These are phyloP conservation scores for Castanopsis chinensis DNA, from an alignment of 306 rosid species.

Conservation along the genomic window DNA sequence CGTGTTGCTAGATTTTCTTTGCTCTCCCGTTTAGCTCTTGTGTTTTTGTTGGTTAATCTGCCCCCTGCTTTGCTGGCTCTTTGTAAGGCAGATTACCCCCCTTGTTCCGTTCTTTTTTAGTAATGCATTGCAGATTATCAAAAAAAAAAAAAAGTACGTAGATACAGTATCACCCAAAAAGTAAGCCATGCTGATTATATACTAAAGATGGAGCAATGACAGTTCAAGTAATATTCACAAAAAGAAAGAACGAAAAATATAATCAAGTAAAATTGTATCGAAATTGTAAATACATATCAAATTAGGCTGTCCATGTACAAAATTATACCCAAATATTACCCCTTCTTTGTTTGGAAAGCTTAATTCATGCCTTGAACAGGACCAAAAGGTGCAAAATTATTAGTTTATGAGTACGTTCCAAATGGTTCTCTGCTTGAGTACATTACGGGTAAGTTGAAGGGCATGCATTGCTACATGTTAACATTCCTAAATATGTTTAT, in stretches of 20 bases:
- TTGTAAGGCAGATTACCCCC: too few species aligned
- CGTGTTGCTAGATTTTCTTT: too few species aligned
- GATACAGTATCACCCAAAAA: not conserved
- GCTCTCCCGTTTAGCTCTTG: too few species aligned
- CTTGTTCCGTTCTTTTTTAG: too few species aligned
- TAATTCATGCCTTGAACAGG: constrained; percentile 37
- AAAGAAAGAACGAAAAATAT: not conserved
- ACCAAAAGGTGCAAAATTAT: constrained; percentile 43
- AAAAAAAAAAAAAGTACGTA: constrained; percentile 32
- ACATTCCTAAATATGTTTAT: constrained; percentile 2
- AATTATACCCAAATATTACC: not conserved
- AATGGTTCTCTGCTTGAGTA: constrained; percentile 77
- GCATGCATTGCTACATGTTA: not conserved
- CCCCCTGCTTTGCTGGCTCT: too few species aligned
- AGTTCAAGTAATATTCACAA: not conserved
- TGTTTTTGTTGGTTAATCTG: too few species aligned
- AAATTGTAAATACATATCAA: not conserved
- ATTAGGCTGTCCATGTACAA: not conserved
- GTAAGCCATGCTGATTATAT: not conserved
- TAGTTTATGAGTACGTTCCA: constrained; percentile 77
- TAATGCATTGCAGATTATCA: too few species aligned
- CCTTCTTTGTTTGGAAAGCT: constrained; percentile 16
- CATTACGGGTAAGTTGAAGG: constrained; percentile 50
- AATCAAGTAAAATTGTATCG: not conserved
- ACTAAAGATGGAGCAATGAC: too few species aligned